These are phyloP conservation scores for Metroxylon sagu DNA, from an alignment of 176 grass and related monocot species.

Conservation along the genomic window DNA sequence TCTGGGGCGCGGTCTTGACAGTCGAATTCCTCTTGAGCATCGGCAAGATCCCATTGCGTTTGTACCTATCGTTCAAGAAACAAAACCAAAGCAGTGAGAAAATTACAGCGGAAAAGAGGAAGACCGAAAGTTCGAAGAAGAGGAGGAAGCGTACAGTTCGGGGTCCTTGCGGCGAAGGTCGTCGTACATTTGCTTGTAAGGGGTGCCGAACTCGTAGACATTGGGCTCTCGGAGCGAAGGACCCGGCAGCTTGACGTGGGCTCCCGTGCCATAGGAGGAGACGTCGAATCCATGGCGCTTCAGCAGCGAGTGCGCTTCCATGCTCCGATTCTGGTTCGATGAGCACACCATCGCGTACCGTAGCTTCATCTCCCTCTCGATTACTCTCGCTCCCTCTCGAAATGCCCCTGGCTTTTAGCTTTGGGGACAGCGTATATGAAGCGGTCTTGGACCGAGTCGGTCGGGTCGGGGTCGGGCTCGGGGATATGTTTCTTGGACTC, in stretches of 20 bases:
- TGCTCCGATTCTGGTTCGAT: slow-evolving; percentile 97
- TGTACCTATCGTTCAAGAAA: slow-evolving; percentile 46
- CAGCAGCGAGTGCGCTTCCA: slow-evolving; percentile 82
- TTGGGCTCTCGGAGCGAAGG: slow-evolving; percentile 88
- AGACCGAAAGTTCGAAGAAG: slow-evolving; percentile 1
- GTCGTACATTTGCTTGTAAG: slow-evolving; percentile 76
- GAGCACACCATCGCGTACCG: slow-evolving; percentile 94
- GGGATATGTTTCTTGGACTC: too few species aligned
- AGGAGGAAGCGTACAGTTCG: slow-evolving; percentile 39
- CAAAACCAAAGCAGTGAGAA: neutral
- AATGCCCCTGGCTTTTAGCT: neutral
- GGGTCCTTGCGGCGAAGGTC: slow-evolving; percentile 83
- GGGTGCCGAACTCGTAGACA: slow-evolving; percentile 80
- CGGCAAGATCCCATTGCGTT: slow-evolving; percentile 86
- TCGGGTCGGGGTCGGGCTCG: too few species aligned
- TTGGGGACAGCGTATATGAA: too few species aligned
- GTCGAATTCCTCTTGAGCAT: slow-evolving; percentile 88
- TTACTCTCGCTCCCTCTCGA: neutral
- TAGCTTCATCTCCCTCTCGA: slow-evolving; percentile 24
- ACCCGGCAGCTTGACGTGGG: slow-evolving; percentile 77
- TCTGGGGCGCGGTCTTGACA: slow-evolving; percentile 71
- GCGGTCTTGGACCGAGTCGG: too few species aligned
- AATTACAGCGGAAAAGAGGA: neutral
- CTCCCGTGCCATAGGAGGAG: slow-evolving; percentile 77
- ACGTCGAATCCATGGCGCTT: slow-evolving; percentile 75